Evolutionary conservation across 1,284 basidiomycete species (phyloP).

Genomic region (Naganishia albida): DNA sequence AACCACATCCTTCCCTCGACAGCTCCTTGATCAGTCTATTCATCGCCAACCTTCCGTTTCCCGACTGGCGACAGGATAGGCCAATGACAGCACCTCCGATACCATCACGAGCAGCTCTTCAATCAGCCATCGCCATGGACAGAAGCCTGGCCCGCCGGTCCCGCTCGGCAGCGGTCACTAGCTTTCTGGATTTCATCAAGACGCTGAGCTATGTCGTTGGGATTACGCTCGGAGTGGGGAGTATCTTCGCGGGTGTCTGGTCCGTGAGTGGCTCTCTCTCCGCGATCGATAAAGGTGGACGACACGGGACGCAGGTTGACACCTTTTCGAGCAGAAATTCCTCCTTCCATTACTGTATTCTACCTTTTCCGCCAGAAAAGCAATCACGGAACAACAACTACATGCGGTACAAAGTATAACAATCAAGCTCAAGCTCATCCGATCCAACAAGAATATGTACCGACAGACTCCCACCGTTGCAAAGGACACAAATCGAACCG

Average conservation of each 20-base stretch:
- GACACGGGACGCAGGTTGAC: neutral
- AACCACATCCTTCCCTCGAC: no score
- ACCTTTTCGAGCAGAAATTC: slow-evolving; percentile 36
- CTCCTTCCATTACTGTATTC: slow-evolving; percentile 51
- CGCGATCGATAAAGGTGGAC: neutral
- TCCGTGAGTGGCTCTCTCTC: slow-evolving; percentile 34
- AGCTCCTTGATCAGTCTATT: no score
- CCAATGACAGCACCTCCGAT: slow-evolving; percentile 15
- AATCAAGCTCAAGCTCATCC: slow-evolving; percentile 4
- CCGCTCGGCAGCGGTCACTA: slow-evolving; percentile 13
- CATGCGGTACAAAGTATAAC: slow-evolving; percentile 24
- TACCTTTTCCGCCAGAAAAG: slow-evolving; percentile 48
- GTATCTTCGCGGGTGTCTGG: slow-evolving; percentile 45
- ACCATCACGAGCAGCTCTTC: slow-evolving; percentile 5
- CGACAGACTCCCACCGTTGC: neutral
- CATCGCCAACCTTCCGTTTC: no score
- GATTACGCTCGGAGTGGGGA: slow-evolving; percentile 45
- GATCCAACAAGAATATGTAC: slow-evolving; percentile 24
- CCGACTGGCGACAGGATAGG: no score
- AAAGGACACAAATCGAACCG: neutral
- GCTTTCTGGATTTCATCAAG: slow-evolving; percentile 37
- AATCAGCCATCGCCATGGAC: slow-evolving; percentile 1
- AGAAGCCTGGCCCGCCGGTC: slow-evolving; percentile 2
- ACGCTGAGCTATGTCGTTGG: slow-evolving; percentile 47
- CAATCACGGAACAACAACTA: slow-evolving; percentile 45